Conservation (phyloP, 2,329 filamentous ascomycete species). For the Ophiocordyceps camponoti-leonardi region DNA sequence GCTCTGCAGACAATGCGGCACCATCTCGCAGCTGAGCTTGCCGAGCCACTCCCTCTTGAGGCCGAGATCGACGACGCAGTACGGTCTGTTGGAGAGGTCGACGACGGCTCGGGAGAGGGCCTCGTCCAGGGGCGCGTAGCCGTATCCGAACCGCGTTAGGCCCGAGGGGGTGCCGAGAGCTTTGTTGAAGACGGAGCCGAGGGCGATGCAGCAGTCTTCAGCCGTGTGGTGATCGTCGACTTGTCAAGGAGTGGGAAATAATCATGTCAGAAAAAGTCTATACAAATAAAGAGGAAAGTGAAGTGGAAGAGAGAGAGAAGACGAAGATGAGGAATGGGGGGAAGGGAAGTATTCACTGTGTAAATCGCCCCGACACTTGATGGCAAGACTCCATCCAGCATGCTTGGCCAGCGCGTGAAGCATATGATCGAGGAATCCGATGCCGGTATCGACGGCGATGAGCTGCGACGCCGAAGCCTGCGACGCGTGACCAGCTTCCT, state of each 20-base stretch:
- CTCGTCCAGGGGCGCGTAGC: slow-evolving; percentile 89
- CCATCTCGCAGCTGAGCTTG: slow-evolving; percentile 88
- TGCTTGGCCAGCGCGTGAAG: slow-evolving; percentile 93
- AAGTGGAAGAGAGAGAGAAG: not conserved
- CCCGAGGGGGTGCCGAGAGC: slow-evolving; percentile 66
- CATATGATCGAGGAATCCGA: slow-evolving; percentile 98
- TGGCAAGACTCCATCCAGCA: slow-evolving; percentile 75
- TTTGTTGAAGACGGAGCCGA: slow-evolving; percentile 68
- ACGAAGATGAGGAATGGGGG: too few relatives aligned
- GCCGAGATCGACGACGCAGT: slow-evolving; percentile 65
- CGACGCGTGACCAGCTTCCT: slow-evolving; percentile 64
- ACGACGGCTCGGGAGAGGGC: slow-evolving; percentile 86
- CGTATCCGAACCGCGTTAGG: slow-evolving; percentile 77
- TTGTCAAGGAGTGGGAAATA: slow-evolving; percentile 13
- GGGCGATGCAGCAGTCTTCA: slow-evolving; percentile 85
- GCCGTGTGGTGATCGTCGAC: slow-evolving; percentile 98
- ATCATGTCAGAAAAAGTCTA: too few relatives aligned
- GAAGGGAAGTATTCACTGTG: slow-evolving; percentile 46
- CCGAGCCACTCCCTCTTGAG: slow-evolving; percentile 86
- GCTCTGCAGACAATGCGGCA: slow-evolving; percentile 86
- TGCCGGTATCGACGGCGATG: slow-evolving; percentile 80
- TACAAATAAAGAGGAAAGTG: not conserved
- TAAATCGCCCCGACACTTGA: slow-evolving; percentile 75
- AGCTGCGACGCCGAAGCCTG: slow-evolving; percentile 72
- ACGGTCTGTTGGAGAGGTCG: slow-evolving; percentile 86